phyloP scores from a whole-genome alignment of 2,329 filamentous ascomycete species.

The Diatrype stigma region DNA sequence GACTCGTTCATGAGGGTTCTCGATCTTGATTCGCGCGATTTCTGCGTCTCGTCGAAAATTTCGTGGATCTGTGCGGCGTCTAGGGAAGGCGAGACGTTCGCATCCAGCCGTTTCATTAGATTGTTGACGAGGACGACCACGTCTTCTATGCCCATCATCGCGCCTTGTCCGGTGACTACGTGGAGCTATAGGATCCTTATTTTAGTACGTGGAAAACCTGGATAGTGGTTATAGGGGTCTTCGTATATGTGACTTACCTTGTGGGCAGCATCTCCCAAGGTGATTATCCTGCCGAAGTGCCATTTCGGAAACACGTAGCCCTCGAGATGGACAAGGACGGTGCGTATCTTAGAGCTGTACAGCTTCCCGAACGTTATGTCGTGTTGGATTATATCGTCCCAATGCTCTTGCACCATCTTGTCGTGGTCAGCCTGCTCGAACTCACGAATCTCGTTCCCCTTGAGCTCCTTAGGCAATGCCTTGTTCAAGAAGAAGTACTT shows the following conservation, averaged over 20 bases:
- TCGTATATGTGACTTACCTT: neutral
- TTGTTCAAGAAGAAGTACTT: neutral
- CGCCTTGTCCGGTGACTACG: neutral
- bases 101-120: neutral
- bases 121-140: neutral
- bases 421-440: neutral
- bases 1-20: neutral
- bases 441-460: neutral
- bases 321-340: neutral
- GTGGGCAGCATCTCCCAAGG: neutral
- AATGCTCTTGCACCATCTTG: neutral
- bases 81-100: neutral
- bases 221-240: neutral
- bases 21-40: neutral
- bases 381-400: neutral
- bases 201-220: neutral
- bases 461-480: neutral
- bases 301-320: neutral
- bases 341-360: neutral
- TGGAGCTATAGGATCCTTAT: neutral
- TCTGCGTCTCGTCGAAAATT: neutral
- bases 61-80: neutral
- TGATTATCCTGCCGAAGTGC: neutral
- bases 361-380: neutral
- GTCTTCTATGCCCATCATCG: neutral